Conservation (phyloP, 78 protist genomes). For the Anaeramoeba flamelloides region DNA sequence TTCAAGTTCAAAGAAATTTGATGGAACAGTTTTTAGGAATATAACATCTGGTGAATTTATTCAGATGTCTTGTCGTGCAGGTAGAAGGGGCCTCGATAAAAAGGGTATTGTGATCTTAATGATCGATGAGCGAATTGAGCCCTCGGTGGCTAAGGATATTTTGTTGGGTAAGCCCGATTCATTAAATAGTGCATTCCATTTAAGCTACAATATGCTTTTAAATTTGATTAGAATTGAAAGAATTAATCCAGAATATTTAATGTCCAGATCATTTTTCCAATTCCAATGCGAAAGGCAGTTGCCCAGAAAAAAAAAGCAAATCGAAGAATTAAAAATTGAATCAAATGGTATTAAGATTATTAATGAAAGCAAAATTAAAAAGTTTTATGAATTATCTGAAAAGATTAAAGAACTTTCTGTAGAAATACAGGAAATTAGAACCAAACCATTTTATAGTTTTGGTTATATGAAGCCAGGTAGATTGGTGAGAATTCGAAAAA, state of each 20-base stretch:
- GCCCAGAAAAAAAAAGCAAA: constrained; percentile 2
- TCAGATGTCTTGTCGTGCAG: constrained; percentile 94
- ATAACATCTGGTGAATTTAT: constrained; percentile 60
- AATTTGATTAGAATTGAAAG: constrained; percentile 73
- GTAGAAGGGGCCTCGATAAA: constrained; percentile 82
- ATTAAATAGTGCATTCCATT: constrained; percentile 62
- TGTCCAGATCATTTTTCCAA: constrained; percentile 60
- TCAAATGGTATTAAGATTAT: not conserved
- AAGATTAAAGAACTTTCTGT: constrained; percentile 43
- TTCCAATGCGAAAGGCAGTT: constrained; percentile 41
- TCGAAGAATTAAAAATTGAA: constrained; percentile 1
- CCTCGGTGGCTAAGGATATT: constrained; percentile 37
- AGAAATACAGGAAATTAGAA: too few relatives aligned
- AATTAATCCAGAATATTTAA: constrained; percentile 47
- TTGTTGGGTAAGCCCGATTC: constrained; percentile 61
- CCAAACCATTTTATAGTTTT: too few relatives aligned
- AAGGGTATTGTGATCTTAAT: constrained; percentile 71
- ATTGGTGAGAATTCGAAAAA: too few relatives aligned
- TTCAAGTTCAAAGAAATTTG: constrained; percentile 48
- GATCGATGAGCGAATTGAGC: constrained; percentile 70
- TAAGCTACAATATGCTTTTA: constrained; percentile 75
- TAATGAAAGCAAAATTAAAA: not conserved
- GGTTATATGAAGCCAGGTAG: too few relatives aligned
- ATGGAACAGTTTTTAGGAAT: constrained; percentile 36
- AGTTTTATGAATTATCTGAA: not conserved